Base-by-base conservation (phyloP, 2,329 filamentous ascomycete genomes). In the Didymella keratinophila region DNA sequence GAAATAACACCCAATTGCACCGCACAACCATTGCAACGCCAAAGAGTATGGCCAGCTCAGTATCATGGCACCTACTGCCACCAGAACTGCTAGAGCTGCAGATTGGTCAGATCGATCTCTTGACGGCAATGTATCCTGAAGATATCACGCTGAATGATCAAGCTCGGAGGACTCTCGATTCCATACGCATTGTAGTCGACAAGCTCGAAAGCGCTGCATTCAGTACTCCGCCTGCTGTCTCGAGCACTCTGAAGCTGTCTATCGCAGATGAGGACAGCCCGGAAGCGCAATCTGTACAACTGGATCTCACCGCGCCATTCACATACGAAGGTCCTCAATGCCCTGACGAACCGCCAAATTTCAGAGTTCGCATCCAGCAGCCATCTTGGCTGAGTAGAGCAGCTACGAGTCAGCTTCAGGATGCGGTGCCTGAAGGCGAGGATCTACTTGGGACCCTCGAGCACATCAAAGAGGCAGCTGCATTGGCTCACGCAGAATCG, bases 91-190 rank as follows among this genome's bases (percentile, higher is more conserved):
- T 73, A 12, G 70, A 73, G 58, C 62, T 71, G 3, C 70, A 73
- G 21, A 62, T 73, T 23, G 68, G 68, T 23, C 69, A 71, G 45
- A 62, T 73, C 37, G 70, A 73, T 48, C 63, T 73, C 16, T 41
- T 73, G 23, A 52, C 67, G 32, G 68, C 70, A 2, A 73, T 73
- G 70, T 73, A 71, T 37, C 69, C 66, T 4, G 66, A 67, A 4
- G 68, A 71, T 8, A 52, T 65, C 6, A 43, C 12, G 8, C 53
- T 71, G 20, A 62, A 66, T 3, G 50, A 58, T 3, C 20, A 46
- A 6, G 58, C 62, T 2, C 32, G 57, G 18, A 30, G 44, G 1
- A 25, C 51, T 2, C 53, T 73, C 4, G 55, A 67, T 27, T 25
- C n/a, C 0, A 37, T 73, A 11, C 62, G 68, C 28, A 30, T 34